A percentile compares a stretch with the other conserved stretches of the same genome.
phyloP scores from a whole-genome alignment of 2,329 filamentous ascomycete species.

The Arthroderma sp. region DNA sequence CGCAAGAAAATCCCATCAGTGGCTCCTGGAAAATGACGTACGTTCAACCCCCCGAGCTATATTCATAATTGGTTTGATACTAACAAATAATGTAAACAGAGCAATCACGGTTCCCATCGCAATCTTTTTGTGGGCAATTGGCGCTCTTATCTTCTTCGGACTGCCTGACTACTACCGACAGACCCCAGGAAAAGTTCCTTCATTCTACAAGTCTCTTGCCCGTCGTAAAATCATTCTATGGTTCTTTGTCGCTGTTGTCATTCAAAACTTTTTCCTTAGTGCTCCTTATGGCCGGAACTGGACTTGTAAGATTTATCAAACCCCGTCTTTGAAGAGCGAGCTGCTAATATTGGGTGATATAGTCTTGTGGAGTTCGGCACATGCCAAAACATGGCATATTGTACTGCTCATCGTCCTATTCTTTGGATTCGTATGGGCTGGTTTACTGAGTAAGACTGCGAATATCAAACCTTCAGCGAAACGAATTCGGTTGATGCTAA shows the following conservation, averaged over 20 bases:
- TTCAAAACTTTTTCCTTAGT: constrained; percentile 56
- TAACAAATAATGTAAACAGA: constrained; percentile 15
- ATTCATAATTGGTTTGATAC: neutral
- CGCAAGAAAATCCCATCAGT: constrained; percentile 7
- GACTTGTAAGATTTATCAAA: constrained; percentile 33
- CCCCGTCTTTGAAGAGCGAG: neutral
- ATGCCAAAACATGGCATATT: constrained; percentile 45
- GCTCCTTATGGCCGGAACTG: constrained; percentile 55
- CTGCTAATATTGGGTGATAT: neutral
- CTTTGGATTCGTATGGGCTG: constrained; percentile 45
- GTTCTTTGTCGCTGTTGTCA: constrained; percentile 51
- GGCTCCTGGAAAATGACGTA: constrained; percentile 30
- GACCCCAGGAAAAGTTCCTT: constrained; percentile 49
- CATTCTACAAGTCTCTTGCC: constrained; percentile 50
- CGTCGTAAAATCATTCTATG: constrained; percentile 53
- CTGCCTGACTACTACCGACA: constrained; percentile 55
- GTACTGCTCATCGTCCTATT: constrained; percentile 37
- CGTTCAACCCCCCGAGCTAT: constrained; percentile 7
- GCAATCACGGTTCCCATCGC: constrained; percentile 48
- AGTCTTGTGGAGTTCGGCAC: constrained; percentile 45
- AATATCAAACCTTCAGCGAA: neutral
- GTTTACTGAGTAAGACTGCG: constrained; percentile 15
- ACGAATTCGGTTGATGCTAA: neutral
- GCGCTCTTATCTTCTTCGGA: constrained; percentile 44
- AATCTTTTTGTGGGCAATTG: constrained; percentile 44